Conservation (phyloP, 2,329 filamentous ascomycete genomes). For the Venturia oleaginea region DNA sequence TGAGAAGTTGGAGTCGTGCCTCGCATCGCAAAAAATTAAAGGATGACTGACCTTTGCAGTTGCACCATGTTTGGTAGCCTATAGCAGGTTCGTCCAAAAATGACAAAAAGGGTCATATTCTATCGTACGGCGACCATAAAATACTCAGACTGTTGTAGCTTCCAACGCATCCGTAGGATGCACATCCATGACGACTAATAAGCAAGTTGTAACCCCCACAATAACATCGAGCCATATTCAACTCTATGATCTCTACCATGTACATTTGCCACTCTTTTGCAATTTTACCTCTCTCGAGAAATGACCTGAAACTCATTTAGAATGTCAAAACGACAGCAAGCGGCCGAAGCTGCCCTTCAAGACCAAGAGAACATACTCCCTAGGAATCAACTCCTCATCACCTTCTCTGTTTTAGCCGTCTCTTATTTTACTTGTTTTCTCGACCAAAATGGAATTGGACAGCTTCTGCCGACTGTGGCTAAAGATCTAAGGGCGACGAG, state of each 20-base stretch:
- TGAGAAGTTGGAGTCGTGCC: not conserved
- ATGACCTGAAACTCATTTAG: not conserved
- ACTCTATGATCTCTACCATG: not conserved
- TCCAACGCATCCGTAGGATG: not conserved
- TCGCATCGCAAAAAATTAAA: not conserved
- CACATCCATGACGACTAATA: not conserved
- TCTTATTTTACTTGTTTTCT: conserved; percentile 8
- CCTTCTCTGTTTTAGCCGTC: conserved; percentile 10
- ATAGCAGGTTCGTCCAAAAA: not conserved
- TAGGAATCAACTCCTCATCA: conserved; percentile 8
- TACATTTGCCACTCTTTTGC: not conserved
- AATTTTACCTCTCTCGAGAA: not conserved
- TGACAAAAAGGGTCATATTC: too few species aligned
- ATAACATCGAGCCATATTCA: not conserved
- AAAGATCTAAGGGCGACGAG: conserved; percentile 26
- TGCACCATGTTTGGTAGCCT: not conserved
- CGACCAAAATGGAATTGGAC: conserved; percentile 13
- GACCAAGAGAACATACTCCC: conserved; percentile 14
- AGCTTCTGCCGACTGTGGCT: conserved; percentile 12
- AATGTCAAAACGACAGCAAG: conserved; percentile 1
- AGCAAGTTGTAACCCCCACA: too few species aligned
- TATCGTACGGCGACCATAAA: not conserved
- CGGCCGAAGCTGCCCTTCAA: conserved; percentile 9
- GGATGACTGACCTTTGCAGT: not conserved
- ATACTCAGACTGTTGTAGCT: not conserved